Conservation (phyloP, 768 basidiomycete genomes). For the Collybia sordida region DNA sequence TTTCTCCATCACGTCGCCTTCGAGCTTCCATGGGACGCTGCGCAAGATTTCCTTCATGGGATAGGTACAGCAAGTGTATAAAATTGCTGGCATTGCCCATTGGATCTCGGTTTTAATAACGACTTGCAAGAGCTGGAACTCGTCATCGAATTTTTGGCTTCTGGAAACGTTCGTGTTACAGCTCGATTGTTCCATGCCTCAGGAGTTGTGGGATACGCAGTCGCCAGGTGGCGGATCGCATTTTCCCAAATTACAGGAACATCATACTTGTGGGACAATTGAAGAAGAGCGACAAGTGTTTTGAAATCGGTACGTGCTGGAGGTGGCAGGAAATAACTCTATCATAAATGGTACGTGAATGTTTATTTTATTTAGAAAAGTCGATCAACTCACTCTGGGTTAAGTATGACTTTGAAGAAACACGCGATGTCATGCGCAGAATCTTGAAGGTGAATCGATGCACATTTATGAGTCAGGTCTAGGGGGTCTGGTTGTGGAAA, state of each 20-base stretch:
- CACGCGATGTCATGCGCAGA: constrained; percentile 7
- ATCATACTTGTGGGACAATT: constrained; percentile 20
- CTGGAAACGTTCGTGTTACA: constrained; percentile 13
- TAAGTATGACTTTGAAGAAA: constrained; percentile 14
- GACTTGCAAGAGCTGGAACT: constrained; percentile 16
- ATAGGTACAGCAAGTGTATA: constrained; percentile 18
- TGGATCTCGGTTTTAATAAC: constrained; percentile 14
- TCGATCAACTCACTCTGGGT: constrained; percentile 10
- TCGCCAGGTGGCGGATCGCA: constrained; percentile 17
- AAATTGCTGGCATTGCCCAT: constrained; percentile 18
- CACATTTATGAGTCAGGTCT: constrained; percentile 11
- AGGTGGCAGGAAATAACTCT: constrained; percentile 15
- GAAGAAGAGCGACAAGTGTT: constrained; percentile 15
- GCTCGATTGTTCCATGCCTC: constrained; percentile 12
- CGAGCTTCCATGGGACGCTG: constrained; percentile 13
- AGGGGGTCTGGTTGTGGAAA: constrained; percentile 15
- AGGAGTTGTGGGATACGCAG: constrained; percentile 16
- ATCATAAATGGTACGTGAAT: not conserved
- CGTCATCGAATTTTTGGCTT: constrained; percentile 12
- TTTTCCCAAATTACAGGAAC: constrained; percentile 12
- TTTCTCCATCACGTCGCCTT: constrained; percentile 11
- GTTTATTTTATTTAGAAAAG: not conserved
- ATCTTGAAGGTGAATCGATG: constrained; percentile 15
- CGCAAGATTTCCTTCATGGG: constrained; percentile 15
- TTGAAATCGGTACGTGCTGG: constrained; percentile 15